Evolutionary conservation across 768 basidiomycete genomes (phyloP).

Genomic region (Amanita jacksonii): DNA sequence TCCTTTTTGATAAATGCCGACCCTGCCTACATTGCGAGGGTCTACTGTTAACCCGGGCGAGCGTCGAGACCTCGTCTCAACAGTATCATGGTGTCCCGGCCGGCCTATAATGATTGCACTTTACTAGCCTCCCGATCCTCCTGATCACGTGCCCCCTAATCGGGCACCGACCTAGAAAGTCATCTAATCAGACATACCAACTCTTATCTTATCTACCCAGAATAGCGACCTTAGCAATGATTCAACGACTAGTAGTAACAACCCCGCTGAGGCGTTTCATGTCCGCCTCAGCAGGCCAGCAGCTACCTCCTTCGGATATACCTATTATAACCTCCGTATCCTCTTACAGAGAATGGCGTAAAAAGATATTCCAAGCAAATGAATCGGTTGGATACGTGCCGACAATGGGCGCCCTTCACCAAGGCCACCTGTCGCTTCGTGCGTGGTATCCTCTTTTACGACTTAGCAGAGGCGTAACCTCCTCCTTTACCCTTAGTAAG

Average conservation of each 20-base stretch:
- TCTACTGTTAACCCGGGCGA: no score
- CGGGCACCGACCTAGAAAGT: no score
- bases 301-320: slow-evolving; percentile 27
- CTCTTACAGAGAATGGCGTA: slow-evolving; percentile 67
- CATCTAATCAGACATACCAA: neutral
- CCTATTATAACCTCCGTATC: slow-evolving; percentile 50
- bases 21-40: no score
- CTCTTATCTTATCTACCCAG: slow-evolving; percentile 2
- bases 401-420: slow-evolving; percentile 96
- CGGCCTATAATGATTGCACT: no score
- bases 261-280: slow-evolving; percentile 3
- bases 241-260: neutral
- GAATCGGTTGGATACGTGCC: slow-evolving; percentile 89
- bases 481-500: slow-evolving; percentile 41
- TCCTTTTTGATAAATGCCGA: no score
- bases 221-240: neutral
- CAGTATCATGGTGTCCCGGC: no score
- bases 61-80: no score
- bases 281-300: slow-evolving; percentile 1
- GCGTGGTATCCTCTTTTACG: slow-evolving; percentile 16
- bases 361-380: slow-evolving; percentile 41
- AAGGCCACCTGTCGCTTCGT: slow-evolving; percentile 91
- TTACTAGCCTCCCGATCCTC: no score
- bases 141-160: no score
- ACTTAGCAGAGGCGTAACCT: neutral